phyloP scores from a whole-genome alignment of 768 basidiomycete genomes.

The Kwoniella heveanensis region DNA sequence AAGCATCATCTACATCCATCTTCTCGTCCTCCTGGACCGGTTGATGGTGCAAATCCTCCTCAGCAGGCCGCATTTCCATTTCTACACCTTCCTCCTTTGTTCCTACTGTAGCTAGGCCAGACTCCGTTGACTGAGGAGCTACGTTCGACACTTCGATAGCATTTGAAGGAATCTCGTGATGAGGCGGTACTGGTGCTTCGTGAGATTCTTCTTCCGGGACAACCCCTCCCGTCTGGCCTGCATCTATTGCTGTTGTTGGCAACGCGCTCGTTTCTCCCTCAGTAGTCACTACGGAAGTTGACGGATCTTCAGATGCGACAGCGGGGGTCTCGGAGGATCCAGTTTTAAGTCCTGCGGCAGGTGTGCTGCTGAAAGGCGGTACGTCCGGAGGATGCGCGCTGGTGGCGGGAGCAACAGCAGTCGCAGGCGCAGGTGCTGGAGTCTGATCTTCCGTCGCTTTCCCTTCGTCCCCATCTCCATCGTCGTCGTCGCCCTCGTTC shows the following conservation, averaged over 20 bases:
- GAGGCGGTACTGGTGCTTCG: conserved; percentile 13
- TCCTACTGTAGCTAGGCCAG: conserved; percentile 30
- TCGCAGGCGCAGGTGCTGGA: conserved; percentile 2
- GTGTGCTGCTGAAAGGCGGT: too few species aligned
- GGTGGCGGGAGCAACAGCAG: conserved; percentile 1
- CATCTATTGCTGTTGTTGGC: conserved; percentile 8
- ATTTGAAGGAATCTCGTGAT: conserved; percentile 34
- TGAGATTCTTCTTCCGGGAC: conserved; percentile 5
- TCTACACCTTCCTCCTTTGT: conserved; percentile 25
- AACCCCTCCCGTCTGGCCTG: too few species aligned
- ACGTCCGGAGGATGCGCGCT: too few species aligned
- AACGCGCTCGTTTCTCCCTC: conserved; percentile 1
- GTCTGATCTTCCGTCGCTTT: conserved; percentile 10
- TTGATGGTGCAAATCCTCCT: conserved; percentile 3
- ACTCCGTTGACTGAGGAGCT: conserved; percentile 27
- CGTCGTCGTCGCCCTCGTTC: conserved; percentile 10
- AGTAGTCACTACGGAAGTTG: too few species aligned
- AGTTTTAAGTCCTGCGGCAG: not conserved
- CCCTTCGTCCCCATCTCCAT: conserved; percentile 4
- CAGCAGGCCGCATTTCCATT: conserved; percentile 20
- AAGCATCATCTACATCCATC: conserved; percentile 34
- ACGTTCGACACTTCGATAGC: conserved; percentile 41
- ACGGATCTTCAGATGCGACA: not conserved
- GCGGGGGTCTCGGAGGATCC: not conserved
- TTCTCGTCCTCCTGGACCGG: conserved; percentile 22